Evolutionary conservation across 768 basidiomycete genomes (phyloP).

Genomic region (Gloeophyllum trabeum): DNA sequence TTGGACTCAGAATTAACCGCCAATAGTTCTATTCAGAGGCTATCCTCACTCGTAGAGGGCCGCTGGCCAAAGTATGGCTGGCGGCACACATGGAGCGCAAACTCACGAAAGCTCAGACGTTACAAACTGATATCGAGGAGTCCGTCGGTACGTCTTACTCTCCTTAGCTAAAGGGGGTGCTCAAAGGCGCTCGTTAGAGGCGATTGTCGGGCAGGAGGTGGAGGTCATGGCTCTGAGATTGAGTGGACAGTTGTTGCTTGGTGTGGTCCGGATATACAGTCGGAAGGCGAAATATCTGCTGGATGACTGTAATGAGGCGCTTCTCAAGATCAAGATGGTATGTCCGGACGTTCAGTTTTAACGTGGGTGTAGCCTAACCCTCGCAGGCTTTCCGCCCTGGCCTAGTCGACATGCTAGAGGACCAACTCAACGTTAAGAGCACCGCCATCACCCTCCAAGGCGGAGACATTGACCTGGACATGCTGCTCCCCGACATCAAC

Average conservation of each 20-base stretch:
- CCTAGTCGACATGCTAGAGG: constrained; percentile 92
- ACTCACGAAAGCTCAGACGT: constrained; percentile 89
- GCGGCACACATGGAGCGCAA: constrained; percentile 98
- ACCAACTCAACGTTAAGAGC: constrained; percentile 78
- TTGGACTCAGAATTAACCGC: not conserved
- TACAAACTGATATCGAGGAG: constrained; percentile 92
- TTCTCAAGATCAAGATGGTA: constrained; percentile 93
- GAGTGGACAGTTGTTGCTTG: constrained; percentile 93
- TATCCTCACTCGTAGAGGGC: constrained; percentile 87
- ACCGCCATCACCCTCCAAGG: constrained; percentile 83
- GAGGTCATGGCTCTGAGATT: constrained; percentile 91
- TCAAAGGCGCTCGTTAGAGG: constrained; percentile 32
- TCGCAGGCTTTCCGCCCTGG: constrained; percentile 87
- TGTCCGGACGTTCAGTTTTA: constrained; percentile 2
- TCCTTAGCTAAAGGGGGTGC: not conserved
- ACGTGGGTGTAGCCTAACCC: constrained; percentile 2
- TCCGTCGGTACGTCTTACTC: constrained; percentile 59
- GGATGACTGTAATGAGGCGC: constrained; percentile 95
- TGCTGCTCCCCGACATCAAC: constrained; percentile 69
- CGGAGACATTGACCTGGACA: constrained; percentile 68
- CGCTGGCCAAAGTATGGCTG: constrained; percentile 96
- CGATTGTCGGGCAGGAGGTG: constrained; percentile 89
- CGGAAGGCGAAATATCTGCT: constrained; percentile 95
- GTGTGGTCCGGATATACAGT: constrained; percentile 96
- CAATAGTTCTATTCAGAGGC: constrained; percentile 85